Evolutionary conservation across 208 protist species (phyloP), one percentile per base, ranked within the genome.

Genomic region (Trypanosoma cruzi): DNA sequence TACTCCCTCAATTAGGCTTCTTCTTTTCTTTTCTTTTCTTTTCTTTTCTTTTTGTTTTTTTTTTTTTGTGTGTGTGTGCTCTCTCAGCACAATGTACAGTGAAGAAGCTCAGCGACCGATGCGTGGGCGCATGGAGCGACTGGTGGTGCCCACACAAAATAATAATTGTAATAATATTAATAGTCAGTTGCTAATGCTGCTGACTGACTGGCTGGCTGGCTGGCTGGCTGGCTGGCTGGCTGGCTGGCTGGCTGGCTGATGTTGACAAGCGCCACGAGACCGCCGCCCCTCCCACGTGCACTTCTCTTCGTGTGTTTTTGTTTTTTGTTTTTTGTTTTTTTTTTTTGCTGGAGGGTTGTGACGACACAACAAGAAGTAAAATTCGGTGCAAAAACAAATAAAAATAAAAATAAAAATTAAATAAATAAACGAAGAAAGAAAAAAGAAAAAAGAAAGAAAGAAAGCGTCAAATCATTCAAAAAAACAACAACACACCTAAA

Each of bases 301-400:
- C 1, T 13, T 44, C 11, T 44, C 40, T 16, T 10, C 36, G 68
- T 56, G 36, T 40, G 10, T 40, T 22, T 22, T 22, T 55, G 50
- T 55, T 55, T 55, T 29, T 55, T 55, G 2, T 46, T 71, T 22
- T 46, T 46, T 52, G 7, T 61, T 5, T 40, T 69, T n/a, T 69
- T 8, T 63, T 10, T 34, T 28, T 24, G 28, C 20, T 60, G 22
- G 16, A 18, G n/a, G n/a, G 4, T 53, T 4, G 6, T 40, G 36
- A 10, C 36, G 36, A 40, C 36, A 40, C 36, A 40, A 40, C 36
- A 10, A 40, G 6, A 40, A 40, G 36, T 40, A 40, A 20, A 49
- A n/a, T n/a, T n/a, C n/a, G n/a, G n/a, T n/a, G n/a, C n/a, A 54
- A 54, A 44, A 13, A 44, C 5, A 44, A 13, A 44, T 5, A 44